These are phyloP conservation scores for Fusarium clavum DNA, from an alignment of 2,329 filamentous ascomycete genomes.

Conservation along the genomic window DNA sequence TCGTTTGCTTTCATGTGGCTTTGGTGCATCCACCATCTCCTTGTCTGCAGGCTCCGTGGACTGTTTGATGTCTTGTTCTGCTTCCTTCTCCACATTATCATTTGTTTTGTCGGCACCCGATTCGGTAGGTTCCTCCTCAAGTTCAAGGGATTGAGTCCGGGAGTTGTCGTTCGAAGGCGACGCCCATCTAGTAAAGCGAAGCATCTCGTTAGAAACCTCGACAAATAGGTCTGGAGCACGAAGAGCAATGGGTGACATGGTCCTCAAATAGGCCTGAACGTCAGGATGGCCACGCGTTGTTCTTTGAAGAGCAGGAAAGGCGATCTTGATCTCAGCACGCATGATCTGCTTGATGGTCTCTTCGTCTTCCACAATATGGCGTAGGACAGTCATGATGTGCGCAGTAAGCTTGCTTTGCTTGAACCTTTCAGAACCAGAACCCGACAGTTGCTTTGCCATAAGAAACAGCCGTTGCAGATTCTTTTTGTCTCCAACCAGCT, in stretches of 20 bases:
- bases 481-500: conserved; percentile 83
- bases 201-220: conserved; percentile 84
- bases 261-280: conserved; percentile 77
- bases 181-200: conserved; percentile 76
- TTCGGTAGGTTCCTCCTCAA: conserved; percentile 54
- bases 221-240: conserved; percentile 88
- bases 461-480: conserved; percentile 92
- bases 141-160: conserved; percentile 53
- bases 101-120: conserved; percentile 26
- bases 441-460: conserved; percentile 93
- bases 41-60: conserved; percentile 70
- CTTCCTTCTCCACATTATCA: conserved; percentile 25
- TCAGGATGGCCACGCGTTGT: conserved; percentile 70
- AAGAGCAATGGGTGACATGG: conserved; percentile 81
- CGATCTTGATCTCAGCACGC: conserved; percentile 85
- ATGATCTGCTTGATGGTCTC: conserved; percentile 92
- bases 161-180: conserved; percentile 51
- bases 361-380: conserved; percentile 95
- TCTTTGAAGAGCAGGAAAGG: conserved; percentile 70
- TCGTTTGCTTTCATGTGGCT: conserved; percentile 77
- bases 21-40: conserved; percentile 72
- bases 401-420: conserved; percentile 63
- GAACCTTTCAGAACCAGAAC: conserved; percentile 79
- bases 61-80: conserved; percentile 63
- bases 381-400: conserved; percentile 85